phyloP scores from a whole-genome alignment of 306 rosid genomes.

The Abrus pulchellus region DNA sequence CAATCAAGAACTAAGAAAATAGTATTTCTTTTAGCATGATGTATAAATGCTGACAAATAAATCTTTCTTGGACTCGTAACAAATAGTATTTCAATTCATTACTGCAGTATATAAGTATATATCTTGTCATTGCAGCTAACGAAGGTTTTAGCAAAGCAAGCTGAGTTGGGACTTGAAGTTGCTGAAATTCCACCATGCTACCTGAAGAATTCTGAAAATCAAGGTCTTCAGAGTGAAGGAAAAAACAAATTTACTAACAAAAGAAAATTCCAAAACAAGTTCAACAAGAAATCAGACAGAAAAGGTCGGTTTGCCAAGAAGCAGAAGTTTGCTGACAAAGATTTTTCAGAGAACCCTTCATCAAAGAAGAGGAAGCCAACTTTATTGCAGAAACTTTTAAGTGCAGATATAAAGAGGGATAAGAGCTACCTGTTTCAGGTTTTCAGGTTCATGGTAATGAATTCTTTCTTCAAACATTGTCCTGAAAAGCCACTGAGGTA shows the following conservation, averaged over 20 bases:
- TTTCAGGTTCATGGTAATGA: slow-evolving; percentile 84
- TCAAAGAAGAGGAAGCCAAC: slow-evolving; percentile 62
- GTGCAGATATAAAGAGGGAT: slow-evolving; percentile 78
- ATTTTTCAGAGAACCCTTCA: slow-evolving; percentile 30
- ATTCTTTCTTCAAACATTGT: slow-evolving; percentile 75
- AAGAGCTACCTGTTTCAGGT: slow-evolving; percentile 72
- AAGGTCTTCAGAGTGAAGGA: slow-evolving; percentile 52
- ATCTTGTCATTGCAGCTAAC: slow-evolving; percentile 71
- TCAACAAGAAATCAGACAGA: slow-evolving; percentile 54
- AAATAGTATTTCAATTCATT: not conserved
- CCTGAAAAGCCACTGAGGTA: slow-evolving; percentile 70
- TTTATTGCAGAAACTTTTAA: slow-evolving; percentile 81
- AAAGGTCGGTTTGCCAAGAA: slow-evolving; percentile 61
- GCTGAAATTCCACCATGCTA: slow-evolving; percentile 85
- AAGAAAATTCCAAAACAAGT: slow-evolving; percentile 61
- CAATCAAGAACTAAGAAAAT: slow-evolving; percentile 21
- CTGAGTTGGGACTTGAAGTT: slow-evolving; percentile 93
- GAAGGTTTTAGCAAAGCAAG: slow-evolving; percentile 91
- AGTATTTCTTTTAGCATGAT: slow-evolving; percentile 18
- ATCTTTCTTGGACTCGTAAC: not conserved
- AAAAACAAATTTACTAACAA: slow-evolving; percentile 47
- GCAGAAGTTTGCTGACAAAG: slow-evolving; percentile 57
- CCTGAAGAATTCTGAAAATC: slow-evolving; percentile 62
- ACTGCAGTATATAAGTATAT: not conserved
- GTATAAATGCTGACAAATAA: not conserved